A percentile compares a stretch with the other conserved stretches of the same genome.
Evolutionary conservation across 176 grass and related monocot species (phyloP).

Genomic region (Zea luxurians): DNA sequence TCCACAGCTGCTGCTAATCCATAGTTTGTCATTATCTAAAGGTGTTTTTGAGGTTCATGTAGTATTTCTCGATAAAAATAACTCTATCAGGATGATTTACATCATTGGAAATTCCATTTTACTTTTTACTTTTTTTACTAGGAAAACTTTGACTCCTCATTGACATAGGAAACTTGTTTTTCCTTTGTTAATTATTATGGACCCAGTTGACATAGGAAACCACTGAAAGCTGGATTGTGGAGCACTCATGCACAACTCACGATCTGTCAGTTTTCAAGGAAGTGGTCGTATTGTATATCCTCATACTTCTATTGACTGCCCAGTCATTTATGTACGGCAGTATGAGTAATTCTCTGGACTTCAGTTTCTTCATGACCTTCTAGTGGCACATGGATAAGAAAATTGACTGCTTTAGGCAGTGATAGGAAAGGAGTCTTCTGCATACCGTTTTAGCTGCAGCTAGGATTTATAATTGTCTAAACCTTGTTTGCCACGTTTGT

Average conservation of each 20-base stretch:
- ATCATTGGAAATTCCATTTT: constrained; percentile 23
- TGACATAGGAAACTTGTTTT: constrained; percentile 19
- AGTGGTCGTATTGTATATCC: constrained; percentile 11
- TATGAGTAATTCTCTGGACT: constrained; percentile 9
- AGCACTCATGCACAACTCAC: not conserved
- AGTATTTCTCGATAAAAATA: constrained; percentile 17
- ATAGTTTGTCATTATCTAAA: not conserved
- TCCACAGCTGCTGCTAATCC: constrained; percentile 9
- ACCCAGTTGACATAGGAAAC: constrained; percentile 15
- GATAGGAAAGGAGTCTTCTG: not conserved
- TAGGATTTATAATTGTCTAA: not conserved
- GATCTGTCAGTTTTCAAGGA: constrained; percentile 11
- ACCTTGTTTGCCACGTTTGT: not conserved
- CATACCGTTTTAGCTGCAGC: not conserved
- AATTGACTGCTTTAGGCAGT: constrained; percentile 13
- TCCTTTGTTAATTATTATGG: constrained; percentile 23
- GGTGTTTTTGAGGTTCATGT: not conserved
- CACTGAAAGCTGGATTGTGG: not conserved
- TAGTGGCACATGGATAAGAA: constrained; percentile 13
- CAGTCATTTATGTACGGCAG: not conserved
- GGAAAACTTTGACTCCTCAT: not conserved
- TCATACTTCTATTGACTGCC: constrained; percentile 20
- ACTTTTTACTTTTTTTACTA: not conserved
- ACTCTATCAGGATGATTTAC: constrained; percentile 2
- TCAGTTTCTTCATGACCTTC: constrained; percentile 1